Evolutionary conservation across 805 yeast species (phyloP).

Genomic region (Alloascoidea hylecoeti): DNA sequence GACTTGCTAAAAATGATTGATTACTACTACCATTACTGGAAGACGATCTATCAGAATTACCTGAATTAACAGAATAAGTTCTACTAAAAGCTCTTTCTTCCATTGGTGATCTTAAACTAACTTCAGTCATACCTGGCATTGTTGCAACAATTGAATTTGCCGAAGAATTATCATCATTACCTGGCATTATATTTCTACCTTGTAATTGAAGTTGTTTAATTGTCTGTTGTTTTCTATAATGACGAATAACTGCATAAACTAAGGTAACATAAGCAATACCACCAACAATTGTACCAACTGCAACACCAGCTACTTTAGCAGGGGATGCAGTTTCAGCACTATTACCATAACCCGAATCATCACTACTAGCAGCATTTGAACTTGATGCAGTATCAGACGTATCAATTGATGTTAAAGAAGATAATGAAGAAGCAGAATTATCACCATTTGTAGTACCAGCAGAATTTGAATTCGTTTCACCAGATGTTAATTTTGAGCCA

Average conservation of each 20-base stretch:
- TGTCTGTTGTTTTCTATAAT: constrained; percentile 20
- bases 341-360: constrained; percentile 4
- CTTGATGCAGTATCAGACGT: constrained; percentile 3
- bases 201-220: constrained; percentile 6
- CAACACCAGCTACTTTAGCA: constrained; percentile 55
- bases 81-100: constrained; percentile 5
- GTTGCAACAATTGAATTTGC: background rate
- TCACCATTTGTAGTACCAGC: constrained; percentile 5
- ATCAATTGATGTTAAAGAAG: constrained; percentile 7
- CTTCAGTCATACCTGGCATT: constrained; percentile 2
- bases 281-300: constrained; percentile 76
- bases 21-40: constrained; percentile 7
- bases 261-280: constrained; percentile 48
- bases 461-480: constrained; percentile 8
- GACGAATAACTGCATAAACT: constrained; percentile 39
- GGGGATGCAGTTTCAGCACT: constrained; percentile 8
- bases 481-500: constrained; percentile 7
- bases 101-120: constrained; percentile 2
- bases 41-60: constrained; percentile 2
- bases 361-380: constrained; percentile 6
- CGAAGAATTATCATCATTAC: background rate
- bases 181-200: constrained; percentile 5
- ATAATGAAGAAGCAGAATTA: constrained; percentile 4
- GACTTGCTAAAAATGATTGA: constrained; percentile 4
- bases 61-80: constrained; percentile 6